phyloP scores from a whole-genome alignment of 306 rosid genomes.

The Leucaena leucocephala region DNA sequence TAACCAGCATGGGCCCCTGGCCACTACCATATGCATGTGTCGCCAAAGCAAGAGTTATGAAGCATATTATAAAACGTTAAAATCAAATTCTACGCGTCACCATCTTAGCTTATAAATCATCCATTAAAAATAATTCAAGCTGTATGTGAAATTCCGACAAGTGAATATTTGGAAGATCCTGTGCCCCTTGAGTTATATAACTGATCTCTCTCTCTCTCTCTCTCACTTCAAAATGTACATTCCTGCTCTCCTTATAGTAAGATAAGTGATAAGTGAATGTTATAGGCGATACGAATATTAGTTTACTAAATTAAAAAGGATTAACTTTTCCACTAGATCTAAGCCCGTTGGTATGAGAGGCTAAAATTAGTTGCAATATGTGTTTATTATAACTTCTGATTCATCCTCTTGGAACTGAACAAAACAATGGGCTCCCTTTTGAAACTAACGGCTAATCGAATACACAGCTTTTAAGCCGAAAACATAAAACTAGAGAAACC shows the following conservation, averaged over 20 bases:
- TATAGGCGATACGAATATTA: background rate
- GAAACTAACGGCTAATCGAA: background rate
- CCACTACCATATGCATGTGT: background rate
- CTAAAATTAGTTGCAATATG: too few relatives aligned
- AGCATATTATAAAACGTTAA: background rate
- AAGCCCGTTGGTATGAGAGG: too few relatives aligned
- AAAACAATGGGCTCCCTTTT: conserved; percentile 15
- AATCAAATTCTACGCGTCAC: background rate
- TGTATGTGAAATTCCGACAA: background rate
- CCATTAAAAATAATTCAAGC: background rate
- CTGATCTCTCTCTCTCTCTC: background rate
- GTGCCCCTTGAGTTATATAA: background rate
- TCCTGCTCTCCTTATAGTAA: background rate
- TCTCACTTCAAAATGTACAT: background rate
- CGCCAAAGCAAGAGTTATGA: conserved; percentile 2
- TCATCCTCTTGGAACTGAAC: conserved; percentile 9
- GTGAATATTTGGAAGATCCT: conserved; percentile 27
- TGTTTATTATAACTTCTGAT: background rate
- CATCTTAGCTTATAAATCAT: background rate
- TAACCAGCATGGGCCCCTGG: background rate
- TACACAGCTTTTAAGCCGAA: background rate
- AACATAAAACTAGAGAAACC: background rate
- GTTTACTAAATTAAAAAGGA: too few relatives aligned
- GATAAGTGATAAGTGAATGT: background rate
- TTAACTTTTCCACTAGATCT: too few relatives aligned